Evolutionary conservation across 208 protist species (phyloP).

Genomic region (Leishmania martiniquensis): DNA sequence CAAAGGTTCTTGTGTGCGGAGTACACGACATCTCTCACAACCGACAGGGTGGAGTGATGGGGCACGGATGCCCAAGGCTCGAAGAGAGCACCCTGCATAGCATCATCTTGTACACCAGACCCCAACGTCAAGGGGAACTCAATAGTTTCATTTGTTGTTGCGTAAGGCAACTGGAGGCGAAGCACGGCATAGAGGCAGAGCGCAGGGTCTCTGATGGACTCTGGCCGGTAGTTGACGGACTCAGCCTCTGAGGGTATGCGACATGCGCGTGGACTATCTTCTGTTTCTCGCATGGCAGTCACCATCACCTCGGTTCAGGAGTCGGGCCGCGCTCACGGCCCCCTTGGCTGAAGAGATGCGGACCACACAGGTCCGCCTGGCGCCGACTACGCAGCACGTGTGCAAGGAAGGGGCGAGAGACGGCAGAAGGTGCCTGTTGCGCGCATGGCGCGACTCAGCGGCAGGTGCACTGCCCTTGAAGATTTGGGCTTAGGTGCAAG

Average conservation of each 20-base stretch:
- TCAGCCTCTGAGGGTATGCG: background rate
- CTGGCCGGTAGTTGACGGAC: background rate
- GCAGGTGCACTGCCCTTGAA: background rate
- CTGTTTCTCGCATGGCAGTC: background rate
- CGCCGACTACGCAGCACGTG: background rate
- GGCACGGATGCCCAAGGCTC: background rate
- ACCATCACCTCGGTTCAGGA: background rate
- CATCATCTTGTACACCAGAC: background rate
- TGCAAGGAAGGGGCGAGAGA: background rate
- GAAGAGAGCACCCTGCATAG: background rate
- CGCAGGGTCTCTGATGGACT: background rate
- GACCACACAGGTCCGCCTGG: background rate
- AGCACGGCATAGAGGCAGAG: background rate
- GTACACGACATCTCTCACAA: background rate
- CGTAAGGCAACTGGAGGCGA: background rate
- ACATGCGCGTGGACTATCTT: background rate
- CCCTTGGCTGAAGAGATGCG: too few relatives aligned
- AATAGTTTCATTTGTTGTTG: background rate
- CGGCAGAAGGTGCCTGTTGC: background rate
- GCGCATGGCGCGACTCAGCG: background rate
- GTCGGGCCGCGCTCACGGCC: too few relatives aligned
- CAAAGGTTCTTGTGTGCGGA: background rate
- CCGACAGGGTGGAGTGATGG: background rate
- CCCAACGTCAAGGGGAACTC: background rate
- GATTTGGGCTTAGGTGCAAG: background rate